Evolutionary conservation across 495 filamentous ascomycete species (phyloP).

Genomic region (Thozetella sp.): DNA sequence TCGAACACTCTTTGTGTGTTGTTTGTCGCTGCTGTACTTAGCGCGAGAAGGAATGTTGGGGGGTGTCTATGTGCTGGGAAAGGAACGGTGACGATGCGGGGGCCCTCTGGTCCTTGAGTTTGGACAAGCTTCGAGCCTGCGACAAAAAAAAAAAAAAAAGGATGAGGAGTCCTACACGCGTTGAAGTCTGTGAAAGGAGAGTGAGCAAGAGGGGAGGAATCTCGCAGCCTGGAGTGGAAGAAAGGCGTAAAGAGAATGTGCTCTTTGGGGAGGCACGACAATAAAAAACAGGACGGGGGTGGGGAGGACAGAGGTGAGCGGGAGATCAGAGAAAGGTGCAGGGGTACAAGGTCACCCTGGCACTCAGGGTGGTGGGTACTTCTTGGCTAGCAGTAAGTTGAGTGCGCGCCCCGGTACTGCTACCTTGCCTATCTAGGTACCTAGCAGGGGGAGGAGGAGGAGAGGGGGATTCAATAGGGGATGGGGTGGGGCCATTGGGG

Average conservation of each 20-base stretch:
- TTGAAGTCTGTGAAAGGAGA: background rate
- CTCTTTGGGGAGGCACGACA: conserved; percentile 10
- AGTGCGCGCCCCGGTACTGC: too few relatives aligned
- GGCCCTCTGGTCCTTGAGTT: background rate
- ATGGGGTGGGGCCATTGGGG: background rate
- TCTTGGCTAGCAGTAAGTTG: background rate
- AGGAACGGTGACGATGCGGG: background rate
- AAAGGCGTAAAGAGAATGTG: background rate
- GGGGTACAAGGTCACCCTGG: background rate
- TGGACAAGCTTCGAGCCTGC: background rate
- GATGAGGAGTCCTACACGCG: background rate
- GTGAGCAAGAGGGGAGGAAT: background rate
- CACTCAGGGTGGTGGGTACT: background rate
- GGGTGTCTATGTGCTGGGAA: background rate
- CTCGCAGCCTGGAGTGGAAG: background rate
- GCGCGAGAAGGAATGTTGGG: background rate
- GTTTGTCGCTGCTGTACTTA: background rate
- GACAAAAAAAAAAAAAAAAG: background rate
- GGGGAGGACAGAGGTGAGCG: background rate
- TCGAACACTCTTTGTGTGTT: background rate
- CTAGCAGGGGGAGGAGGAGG: background rate
- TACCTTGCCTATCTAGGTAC: background rate
- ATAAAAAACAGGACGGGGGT: conserved; percentile 11
- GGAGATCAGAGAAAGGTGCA: background rate
- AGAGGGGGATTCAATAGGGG: background rate